A percentile compares a stretch with the other conserved stretches of the same genome.
These are phyloP conservation scores for Sporothrix phasma DNA, from an alignment of 2,329 filamentous ascomycete genomes.

Conservation along the genomic window DNA sequence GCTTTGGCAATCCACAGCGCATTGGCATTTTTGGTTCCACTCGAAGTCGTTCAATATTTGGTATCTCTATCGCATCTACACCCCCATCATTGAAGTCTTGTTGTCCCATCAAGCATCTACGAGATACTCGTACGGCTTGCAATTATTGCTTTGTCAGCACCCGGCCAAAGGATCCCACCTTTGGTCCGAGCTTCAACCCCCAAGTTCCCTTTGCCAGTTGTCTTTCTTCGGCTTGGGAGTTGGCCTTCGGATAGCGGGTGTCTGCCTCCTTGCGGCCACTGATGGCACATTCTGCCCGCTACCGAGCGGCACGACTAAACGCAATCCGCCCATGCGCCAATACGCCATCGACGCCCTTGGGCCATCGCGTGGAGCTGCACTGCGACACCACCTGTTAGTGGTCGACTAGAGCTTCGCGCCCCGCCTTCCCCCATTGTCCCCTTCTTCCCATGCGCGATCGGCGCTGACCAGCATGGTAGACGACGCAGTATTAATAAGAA, in stretches of 20 bases:
- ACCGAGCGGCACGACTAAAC: too few species aligned
- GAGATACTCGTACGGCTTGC: too few species aligned
- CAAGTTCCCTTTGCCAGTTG: too few species aligned
- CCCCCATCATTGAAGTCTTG: too few species aligned
- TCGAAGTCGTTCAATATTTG: too few species aligned
- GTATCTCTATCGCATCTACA: too few species aligned
- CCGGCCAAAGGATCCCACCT: too few species aligned
- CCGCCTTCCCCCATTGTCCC: neutral
- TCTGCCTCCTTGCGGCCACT: neutral
- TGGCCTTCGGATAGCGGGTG: constrained; percentile 3
- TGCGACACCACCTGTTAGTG: neutral
- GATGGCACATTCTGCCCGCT: too few species aligned
- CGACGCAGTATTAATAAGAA: neutral
- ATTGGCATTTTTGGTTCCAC: too few species aligned
- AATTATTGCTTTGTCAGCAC: neutral
- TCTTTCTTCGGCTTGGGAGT: neutral
- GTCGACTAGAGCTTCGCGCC: neutral
- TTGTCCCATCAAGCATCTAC: too few species aligned
- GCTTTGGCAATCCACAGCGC: neutral
- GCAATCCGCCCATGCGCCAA: too few species aligned
- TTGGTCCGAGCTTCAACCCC: too few species aligned
- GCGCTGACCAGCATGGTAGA: neutral
- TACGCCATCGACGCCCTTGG: neutral
- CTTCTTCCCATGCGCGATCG: neutral
- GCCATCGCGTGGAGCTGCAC: neutral